Percentiles rank a stretch among this genome's conserved stretches.
Conservation (phyloP, 2,329 filamentous ascomycete species). For the Drechslera avenae region DNA sequence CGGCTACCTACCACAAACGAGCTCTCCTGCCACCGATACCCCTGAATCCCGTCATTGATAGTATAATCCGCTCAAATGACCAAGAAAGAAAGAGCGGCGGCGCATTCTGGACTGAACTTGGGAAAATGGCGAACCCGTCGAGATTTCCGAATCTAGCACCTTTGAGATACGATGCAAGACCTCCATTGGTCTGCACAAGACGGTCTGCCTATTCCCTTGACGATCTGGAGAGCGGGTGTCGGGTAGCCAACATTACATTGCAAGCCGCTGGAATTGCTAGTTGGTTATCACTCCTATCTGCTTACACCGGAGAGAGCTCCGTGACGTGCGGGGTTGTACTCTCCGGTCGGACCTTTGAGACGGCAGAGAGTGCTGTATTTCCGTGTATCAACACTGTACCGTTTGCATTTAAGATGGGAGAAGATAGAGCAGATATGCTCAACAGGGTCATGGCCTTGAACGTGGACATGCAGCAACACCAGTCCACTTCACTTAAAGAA, state of each 20-base stretch:
- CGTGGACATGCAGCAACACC: constrained; percentile 67
- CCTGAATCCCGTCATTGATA: constrained; percentile 52
- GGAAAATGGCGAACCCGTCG: constrained; percentile 62
- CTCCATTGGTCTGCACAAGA: constrained; percentile 45
- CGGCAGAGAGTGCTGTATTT: constrained; percentile 66
- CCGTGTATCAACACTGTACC: constrained; percentile 86
- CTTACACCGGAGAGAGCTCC: constrained; percentile 74
- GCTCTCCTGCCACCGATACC: constrained; percentile 29
- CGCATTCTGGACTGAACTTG: constrained; percentile 67
- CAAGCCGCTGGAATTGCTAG: constrained; percentile 77
- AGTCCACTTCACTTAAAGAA: constrained; percentile 71
- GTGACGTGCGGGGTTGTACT: constrained; percentile 82
- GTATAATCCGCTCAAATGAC: constrained; percentile 51
- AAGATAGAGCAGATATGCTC: constrained; percentile 64
- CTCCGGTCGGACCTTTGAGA: constrained; percentile 70
- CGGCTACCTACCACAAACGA: constrained; percentile 45
- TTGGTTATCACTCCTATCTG: constrained; percentile 76
- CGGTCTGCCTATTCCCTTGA: constrained; percentile 50
- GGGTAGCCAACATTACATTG: constrained; percentile 67
- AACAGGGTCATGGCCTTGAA: constrained; percentile 69
- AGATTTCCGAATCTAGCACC: constrained; percentile 80
- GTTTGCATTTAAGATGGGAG: constrained; percentile 62
- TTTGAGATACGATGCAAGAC: constrained; percentile 50
- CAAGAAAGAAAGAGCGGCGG: constrained; percentile 41
- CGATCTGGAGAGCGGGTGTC: constrained; percentile 63